Percentiles rank a stretch among this genome's conserved stretches.
phyloP scores from a whole-genome alignment of 805 yeast species.

The Starmerella potacharoeniae region DNA sequence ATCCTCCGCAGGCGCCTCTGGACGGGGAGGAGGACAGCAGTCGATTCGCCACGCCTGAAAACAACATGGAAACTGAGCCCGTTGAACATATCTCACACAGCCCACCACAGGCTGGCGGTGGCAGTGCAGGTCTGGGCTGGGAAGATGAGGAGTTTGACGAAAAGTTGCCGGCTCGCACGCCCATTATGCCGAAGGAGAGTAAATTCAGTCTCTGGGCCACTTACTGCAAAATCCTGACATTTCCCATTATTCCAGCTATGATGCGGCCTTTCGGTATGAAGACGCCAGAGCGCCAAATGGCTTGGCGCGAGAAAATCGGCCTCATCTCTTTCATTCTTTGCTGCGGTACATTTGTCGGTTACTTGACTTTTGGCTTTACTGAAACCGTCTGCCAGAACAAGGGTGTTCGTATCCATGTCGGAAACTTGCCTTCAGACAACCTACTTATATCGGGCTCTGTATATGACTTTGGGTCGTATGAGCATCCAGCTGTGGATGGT shows the following conservation, averaged over 20 bases:
- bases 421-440: constrained; percentile 48
- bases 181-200: constrained; percentile 19
- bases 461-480: constrained; percentile 54
- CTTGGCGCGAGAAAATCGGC: constrained; percentile 95
- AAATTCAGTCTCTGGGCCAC: constrained; percentile 53
- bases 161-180: constrained; percentile 5
- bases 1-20: neutral
- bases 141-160: constrained; percentile 14
- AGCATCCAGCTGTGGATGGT: constrained; percentile 77
- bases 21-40: neutral
- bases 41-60: neutral
- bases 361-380: constrained; percentile 81
- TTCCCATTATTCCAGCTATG: constrained; percentile 82
- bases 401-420: constrained; percentile 42
- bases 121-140: neutral
- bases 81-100: neutral
- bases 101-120: neutral
- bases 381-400: constrained; percentile 56
- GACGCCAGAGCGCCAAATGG: constrained; percentile 72
- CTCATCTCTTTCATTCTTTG: constrained; percentile 61
- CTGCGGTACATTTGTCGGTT: constrained; percentile 72
- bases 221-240: constrained; percentile 70
- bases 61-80: neutral
- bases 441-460: constrained; percentile 76
- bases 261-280: constrained; percentile 64